A percentile compares a stretch with the other conserved stretches of the same genome.
These are phyloP conservation scores for Vanrija sp. DNA, from an alignment of 1,284 basidiomycete genomes.

Conservation along the genomic window DNA sequence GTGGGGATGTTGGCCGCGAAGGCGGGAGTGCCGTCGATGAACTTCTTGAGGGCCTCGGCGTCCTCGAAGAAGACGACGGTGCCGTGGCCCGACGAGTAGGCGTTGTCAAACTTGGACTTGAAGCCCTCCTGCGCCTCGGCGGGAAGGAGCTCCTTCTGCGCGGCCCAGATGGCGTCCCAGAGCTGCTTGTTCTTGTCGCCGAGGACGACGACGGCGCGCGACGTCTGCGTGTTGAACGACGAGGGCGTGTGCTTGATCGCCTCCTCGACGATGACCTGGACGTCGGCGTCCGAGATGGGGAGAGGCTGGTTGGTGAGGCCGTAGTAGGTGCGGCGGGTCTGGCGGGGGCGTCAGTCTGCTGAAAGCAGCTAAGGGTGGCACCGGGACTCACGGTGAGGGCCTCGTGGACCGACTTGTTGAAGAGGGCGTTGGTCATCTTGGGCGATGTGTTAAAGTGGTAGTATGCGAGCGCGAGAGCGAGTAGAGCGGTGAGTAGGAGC, in stretches of 20 bases:
- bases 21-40: constrained; percentile 46
- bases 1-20: constrained; percentile 29
- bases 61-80: constrained; percentile 53
- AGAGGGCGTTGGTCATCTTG: too few species aligned
- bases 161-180: constrained; percentile 45
- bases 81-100: constrained; percentile 48
- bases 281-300: constrained; percentile 43
- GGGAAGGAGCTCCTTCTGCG: constrained; percentile 4
- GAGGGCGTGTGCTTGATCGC: constrained; percentile 50
- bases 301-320: constrained; percentile 42
- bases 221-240: constrained; percentile 51
- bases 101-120: constrained; percentile 14
- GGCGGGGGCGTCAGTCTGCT: not conserved
- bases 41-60: constrained; percentile 46
- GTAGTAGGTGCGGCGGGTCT: constrained; percentile 37
- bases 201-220: constrained; percentile 49
- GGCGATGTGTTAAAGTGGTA: too few species aligned
- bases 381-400: too few species aligned
- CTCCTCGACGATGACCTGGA: constrained; percentile 47
- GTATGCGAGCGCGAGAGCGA: too few species aligned
- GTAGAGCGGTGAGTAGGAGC: too few species aligned
- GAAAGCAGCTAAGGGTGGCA: not conserved
- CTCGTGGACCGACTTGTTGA: too few species aligned
- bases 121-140: constrained; percentile 2
- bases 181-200: constrained; percentile 48